Base-by-base conservation (phyloP, 108 stramenopile genomes). In the Cyclotella choctawhatcheeana region DNA sequence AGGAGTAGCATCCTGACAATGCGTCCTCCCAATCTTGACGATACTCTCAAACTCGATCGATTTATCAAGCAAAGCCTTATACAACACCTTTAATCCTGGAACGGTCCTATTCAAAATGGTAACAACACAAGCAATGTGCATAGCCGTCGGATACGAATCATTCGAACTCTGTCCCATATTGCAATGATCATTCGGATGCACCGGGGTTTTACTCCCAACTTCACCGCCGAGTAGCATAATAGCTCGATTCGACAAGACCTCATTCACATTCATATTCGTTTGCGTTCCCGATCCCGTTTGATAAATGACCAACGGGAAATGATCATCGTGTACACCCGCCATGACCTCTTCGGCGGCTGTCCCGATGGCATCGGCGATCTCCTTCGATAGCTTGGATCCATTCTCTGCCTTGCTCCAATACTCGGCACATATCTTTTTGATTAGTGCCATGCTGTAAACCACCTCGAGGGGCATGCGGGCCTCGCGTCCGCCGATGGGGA, bases 251-350 rank as follows among this genome's bases (percentile, higher is more conserved):
- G 97, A 86, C 34, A 99, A 75, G 1, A 99, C 99, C 77, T 99
- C 98, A 80, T 99, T 99, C 27, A 94, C 94, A 79, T 99, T 99
- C 99, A 99, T 99, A 77, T 99, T 99, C 31, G 97, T 97, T 74
- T 99, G 99, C 6, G 99, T 99, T 0, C 99, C 99, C 27, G 79
- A 82, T 35, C 99, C 98, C 5, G 99, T 99, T 81, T 99, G 99
- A 69, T 89, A 99, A 35, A 94, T 91, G 7, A 97, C 92, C 26
- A 99, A 79, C 6, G 99, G 99, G 82, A 99, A 98, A 45, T 99
- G 98, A 30, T 83, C 89, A 74, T 98, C 97, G 24, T 92, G 89
- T 37, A 92, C 65, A 59, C 97, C 99, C 5, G 82, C 71, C 64
- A 98, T 85, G 16, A 98, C 92, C 79, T 97, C 97, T 26, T 92